phyloP scores from a whole-genome alignment of 2,329 filamentous ascomycete species.

The Grosmannia penicillata region DNA sequence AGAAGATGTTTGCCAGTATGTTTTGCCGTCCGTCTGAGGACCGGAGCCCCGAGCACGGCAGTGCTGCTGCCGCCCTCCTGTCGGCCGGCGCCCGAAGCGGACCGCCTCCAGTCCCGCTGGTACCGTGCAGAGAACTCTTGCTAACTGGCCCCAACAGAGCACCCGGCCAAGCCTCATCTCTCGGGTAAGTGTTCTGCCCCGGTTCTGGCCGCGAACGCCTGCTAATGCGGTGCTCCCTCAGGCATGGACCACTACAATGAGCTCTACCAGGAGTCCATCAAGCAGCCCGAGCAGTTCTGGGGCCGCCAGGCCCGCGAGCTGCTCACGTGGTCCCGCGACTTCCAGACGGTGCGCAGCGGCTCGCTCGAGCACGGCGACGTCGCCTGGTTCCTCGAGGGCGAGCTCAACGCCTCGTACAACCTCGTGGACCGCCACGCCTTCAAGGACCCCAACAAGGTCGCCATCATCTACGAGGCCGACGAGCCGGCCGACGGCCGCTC shows the following conservation, averaged over 20 bases:
- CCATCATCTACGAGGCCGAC: constrained; percentile 98
- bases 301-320: constrained; percentile 72
- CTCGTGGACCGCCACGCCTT: constrained; percentile 94
- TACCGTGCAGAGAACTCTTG: constrained; percentile 18
- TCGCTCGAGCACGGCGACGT: constrained; percentile 66
- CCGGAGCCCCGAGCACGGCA: no score
- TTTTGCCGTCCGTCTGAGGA: constrained; percentile 10
- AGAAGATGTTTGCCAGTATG: constrained; percentile 56
- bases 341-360: constrained; percentile 74
- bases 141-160: constrained; percentile 33
- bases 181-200: constrained; percentile 31
- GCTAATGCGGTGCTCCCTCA: no score
- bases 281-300: constrained; percentile 83
- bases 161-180: constrained; percentile 55
- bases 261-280: constrained; percentile 73
- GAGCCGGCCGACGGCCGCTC: constrained; percentile 75
- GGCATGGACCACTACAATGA: constrained; percentile 52
- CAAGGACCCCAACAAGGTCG: constrained; percentile 81
- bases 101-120: no score
- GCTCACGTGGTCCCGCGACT: constrained; percentile 80
- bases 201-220: not conserved
- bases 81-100: not conserved
- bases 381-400: constrained; percentile 90
- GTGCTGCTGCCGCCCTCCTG: not conserved
- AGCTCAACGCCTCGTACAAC: constrained; percentile 93